These are phyloP conservation scores for Teunomyces panamensis DNA, from an alignment of 805 yeast genomes.

Conservation along the genomic window DNA sequence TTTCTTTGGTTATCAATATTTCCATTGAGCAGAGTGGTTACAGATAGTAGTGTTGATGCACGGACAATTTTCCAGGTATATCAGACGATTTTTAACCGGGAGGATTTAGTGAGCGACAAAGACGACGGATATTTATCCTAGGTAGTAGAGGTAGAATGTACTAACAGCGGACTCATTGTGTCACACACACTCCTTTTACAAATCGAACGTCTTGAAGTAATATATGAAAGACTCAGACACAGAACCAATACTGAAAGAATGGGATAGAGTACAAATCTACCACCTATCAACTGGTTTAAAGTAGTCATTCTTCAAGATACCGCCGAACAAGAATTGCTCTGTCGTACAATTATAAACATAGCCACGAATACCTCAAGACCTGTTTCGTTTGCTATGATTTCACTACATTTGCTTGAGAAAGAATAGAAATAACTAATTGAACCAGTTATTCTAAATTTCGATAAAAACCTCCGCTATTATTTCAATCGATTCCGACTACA, in stretches of 20 bases:
- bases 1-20: constrained; percentile 24
- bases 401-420: constrained; percentile 15
- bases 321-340: constrained; percentile 12
- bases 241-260: neutral
- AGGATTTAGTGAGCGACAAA: constrained; percentile 12
- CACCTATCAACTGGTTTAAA: constrained; percentile 11
- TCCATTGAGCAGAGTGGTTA: constrained; percentile 16
- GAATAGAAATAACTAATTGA: constrained; percentile 9
- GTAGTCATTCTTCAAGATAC: constrained; percentile 14
- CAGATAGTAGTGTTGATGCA: constrained; percentile 13
- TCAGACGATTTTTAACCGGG: constrained; percentile 12
- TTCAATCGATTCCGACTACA: constrained; percentile 11
- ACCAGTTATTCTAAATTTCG: neutral
- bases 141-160: neutral
- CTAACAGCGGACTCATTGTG: neutral
- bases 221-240: constrained; percentile 4
- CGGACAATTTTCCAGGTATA: constrained; percentile 11
- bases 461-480: neutral
- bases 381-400: constrained; percentile 18
- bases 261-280: neutral
- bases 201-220: constrained; percentile 3
- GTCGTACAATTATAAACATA: constrained; percentile 16
- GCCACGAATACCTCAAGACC: constrained; percentile 20
- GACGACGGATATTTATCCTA: neutral
- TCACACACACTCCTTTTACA: constrained; percentile 5